A percentile compares a stretch with the other conserved stretches of the same genome.
Evolutionary conservation across 352 stramenopile genomes (phyloP).

Genomic region (Pythium utonaiense): DNA sequence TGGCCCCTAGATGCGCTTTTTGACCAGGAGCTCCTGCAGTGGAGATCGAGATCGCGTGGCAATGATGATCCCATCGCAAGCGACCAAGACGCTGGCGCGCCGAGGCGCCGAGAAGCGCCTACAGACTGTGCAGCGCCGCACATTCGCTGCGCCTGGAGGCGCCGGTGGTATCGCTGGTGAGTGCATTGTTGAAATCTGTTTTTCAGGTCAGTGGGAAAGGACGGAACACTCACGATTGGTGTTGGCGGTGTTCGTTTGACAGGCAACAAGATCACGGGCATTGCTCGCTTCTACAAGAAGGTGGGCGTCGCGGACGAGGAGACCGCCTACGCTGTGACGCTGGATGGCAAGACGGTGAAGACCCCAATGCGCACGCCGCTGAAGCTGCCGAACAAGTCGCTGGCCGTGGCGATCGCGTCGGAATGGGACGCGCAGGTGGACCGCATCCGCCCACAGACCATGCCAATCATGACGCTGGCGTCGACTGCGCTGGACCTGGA

Average conservation of each 20-base stretch:
- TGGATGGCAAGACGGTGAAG: conserved; percentile 83
- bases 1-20: neutral
- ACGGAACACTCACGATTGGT: too few species aligned
- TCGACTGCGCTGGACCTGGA: conserved; percentile 74
- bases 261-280: conserved; percentile 82
- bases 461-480: conserved; percentile 87
- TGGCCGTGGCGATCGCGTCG: conserved; percentile 72
- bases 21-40: neutral
- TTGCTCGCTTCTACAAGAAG: conserved; percentile 80
- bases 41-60: conserved; percentile 5
- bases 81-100: conserved; percentile 12
- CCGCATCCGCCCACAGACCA: conserved; percentile 73
- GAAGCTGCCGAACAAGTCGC: conserved; percentile 52
- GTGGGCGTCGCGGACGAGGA: conserved; percentile 61
- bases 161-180: conserved; percentile 24
- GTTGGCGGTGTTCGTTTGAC: neutral
- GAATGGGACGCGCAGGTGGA: conserved; percentile 82
- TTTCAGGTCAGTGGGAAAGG: too few species aligned
- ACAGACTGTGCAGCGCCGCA: conserved; percentile 13
- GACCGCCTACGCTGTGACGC: conserved; percentile 54
- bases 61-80: conserved; percentile 14
- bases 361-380: conserved; percentile 65
- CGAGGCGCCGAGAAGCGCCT: conserved; percentile 1
- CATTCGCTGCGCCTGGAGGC: conserved; percentile 22
- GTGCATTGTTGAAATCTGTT: neutral